These are phyloP conservation scores for Yarrowia sp. DNA, from an alignment of 805 yeast species.

Conservation along the genomic window DNA sequence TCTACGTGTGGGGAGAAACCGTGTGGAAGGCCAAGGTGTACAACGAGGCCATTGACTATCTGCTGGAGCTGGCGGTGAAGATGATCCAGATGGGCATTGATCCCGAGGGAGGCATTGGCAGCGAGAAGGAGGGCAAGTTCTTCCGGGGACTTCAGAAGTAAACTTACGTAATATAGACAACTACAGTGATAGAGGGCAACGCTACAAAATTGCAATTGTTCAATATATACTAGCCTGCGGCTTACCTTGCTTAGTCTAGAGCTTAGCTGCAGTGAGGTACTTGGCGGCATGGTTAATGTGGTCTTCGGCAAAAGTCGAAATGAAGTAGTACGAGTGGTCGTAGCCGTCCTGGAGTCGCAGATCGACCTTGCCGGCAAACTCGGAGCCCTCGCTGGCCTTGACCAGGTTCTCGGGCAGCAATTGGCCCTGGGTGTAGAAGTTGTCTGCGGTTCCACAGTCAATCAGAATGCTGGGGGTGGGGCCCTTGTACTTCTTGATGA, in stretches of 20 bases:
- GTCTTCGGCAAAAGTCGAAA: conserved; percentile 76
- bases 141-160: conserved; percentile 1
- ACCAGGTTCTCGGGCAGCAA: conserved; percentile 77
- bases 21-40: conserved; percentile 93
- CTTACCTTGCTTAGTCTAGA: too few relatives aligned
- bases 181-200: not conserved
- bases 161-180: not conserved
- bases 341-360: conserved; percentile 76
- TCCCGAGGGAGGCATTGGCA: conserved; percentile 46
- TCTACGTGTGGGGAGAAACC: conserved; percentile 94
- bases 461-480: conserved; percentile 69
- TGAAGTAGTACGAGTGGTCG: conserved; percentile 90
- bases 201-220: too few relatives aligned
- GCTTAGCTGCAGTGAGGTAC: conserved; percentile 50
- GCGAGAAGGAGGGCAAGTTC: conserved; percentile 42
- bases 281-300: conserved; percentile 91
- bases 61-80: conserved; percentile 82
- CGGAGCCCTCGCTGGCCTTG: conserved; percentile 63
- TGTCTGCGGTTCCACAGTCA: conserved; percentile 82
- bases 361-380: conserved; percentile 66
- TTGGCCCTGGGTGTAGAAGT: conserved; percentile 68
- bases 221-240: too few relatives aligned
- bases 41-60: conserved; percentile 91
- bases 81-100: conserved; percentile 74
- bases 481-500: conserved; percentile 65